These are phyloP conservation scores for Aspergillus egyptiacus DNA, from an alignment of 495 filamentous ascomycete genomes.

Conservation along the genomic window DNA sequence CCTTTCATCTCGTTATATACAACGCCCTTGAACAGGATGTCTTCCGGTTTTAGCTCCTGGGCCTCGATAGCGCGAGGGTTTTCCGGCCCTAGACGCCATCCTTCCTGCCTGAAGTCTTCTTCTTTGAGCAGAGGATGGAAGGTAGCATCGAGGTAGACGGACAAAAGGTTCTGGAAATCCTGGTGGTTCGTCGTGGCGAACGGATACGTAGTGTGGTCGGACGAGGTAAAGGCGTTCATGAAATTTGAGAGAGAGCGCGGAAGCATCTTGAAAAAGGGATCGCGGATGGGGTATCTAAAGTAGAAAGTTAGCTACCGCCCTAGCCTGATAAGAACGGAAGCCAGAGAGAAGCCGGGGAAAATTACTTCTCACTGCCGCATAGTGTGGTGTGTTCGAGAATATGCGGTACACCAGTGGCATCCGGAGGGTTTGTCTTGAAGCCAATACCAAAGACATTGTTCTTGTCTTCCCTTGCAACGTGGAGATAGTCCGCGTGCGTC, in stretches of 20 bases:
- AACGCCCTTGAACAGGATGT: conserved; percentile 92
- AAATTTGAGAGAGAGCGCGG: conserved; percentile 95
- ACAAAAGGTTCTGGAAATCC: conserved; percentile 92
- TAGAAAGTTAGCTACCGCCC: conserved; percentile 14
- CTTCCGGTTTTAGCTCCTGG: conserved; percentile 33
- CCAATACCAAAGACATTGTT: conserved; percentile 99
- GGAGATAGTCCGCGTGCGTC: conserved; percentile 91
- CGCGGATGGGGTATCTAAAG: conserved; percentile 81
- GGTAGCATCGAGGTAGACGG: conserved; percentile 93
- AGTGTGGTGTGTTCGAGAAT: conserved; percentile 96
- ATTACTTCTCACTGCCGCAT: conserved; percentile 92
- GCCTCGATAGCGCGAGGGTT: conserved; percentile 57
- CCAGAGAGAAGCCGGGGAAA: too few relatives aligned
- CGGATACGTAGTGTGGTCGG: conserved; percentile 96
- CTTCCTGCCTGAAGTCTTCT: conserved; percentile 93
- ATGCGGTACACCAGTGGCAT: conserved; percentile 93
- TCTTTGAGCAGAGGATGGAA: conserved; percentile 80
- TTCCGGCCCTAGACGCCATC: conserved; percentile 91
- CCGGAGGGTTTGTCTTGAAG: conserved; percentile 97
- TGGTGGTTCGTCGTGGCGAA: conserved; percentile 96
- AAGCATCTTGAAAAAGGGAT: conserved; percentile 99
- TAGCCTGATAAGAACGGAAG: too few relatives aligned
- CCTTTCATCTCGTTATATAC: conserved; percentile 99
- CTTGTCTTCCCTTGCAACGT: conserved; percentile 87
- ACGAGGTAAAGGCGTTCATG: conserved; percentile 97